Evolutionary conservation across 2,329 filamentous ascomycete genomes (phyloP), one percentile per base, ranked within the genome.

Genomic region (Cordyceps farinosa): DNA sequence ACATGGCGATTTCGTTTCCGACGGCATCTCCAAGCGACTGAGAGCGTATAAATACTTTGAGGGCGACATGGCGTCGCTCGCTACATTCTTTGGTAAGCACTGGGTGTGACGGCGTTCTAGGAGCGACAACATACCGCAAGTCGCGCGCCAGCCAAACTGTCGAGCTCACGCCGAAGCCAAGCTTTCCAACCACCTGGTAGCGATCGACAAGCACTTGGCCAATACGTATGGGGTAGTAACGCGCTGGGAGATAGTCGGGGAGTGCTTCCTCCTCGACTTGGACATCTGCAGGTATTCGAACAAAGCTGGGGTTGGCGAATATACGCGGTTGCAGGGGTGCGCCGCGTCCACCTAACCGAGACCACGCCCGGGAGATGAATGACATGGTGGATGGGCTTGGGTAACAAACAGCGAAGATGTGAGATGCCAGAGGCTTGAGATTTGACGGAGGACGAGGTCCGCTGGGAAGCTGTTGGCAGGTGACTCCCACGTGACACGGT

Each of bases 181-280:
- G 59, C 58, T 70, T 71, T 7, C 67, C 61, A 3, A 70, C 60
- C 5, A 69, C 65, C 11, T 71, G 69, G 50, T 69, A 71, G 1
- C 64, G 64, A 3, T 64, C 61, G 3, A 47, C 52, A n/a, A 70
- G 64, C 4, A 70, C 48, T 11, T 70, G 54, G 17, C 69, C 69
- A 32, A 70, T 67, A 2, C 47, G 51, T 32, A 66, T 62, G 13
- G 69, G 69, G 50, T 70, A 70, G 63, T 66, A 71, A 9, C 62
- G 66, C 32, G 62, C 64, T 27, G 64, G 50, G n/a, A 66, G 22
- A 54, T 71, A 71, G 44, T 64, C 65, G 2, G 69, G 64, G 40
- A 71, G 63, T 3, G 59, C 66, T 48, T 72, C 70, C 40, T 72
- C 70, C 44, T 72, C 70, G 27, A 71, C 36, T 30, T 55, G 52